Conservation (phyloP, 2,329 filamentous ascomycete species). For the Trichothecium roseum region DNA sequence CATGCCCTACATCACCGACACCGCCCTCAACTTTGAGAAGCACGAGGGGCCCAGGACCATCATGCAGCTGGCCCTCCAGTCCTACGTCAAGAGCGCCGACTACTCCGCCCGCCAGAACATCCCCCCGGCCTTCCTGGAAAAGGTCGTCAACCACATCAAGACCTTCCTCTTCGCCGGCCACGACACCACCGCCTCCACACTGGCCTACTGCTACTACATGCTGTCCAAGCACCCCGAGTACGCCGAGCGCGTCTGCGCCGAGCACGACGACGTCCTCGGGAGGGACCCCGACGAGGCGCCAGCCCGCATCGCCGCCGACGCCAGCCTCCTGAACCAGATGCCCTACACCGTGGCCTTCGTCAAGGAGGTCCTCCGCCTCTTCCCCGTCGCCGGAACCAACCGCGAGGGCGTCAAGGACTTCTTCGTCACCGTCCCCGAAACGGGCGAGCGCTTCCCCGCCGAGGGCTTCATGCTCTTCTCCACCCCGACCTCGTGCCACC, state of each 20-base stretch:
- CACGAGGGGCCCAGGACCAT: conserved; percentile 3
- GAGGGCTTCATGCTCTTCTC: conserved; percentile 6
- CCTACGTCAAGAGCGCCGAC: conserved; percentile 1
- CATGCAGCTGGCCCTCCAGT: neutral
- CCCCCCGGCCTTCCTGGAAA: conserved; percentile 1
- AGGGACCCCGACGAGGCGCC: conserved; percentile 23
- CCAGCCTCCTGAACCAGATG: conserved; percentile 36
- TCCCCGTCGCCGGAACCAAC: conserved; percentile 33
- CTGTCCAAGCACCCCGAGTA: conserved; percentile 21
- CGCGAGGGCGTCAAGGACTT: conserved; percentile 22
- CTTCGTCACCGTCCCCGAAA: conserved; percentile 28
- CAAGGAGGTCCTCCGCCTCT: conserved; percentile 42
- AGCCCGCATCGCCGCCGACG: conserved; percentile 26
- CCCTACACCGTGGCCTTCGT: conserved; percentile 40
- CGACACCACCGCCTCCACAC: conserved; percentile 31
- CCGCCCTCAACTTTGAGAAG: conserved; percentile 1
- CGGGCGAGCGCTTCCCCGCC: conserved; percentile 27
- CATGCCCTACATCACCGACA: conserved; percentile 1
- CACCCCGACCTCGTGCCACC: conserved; percentile 12
- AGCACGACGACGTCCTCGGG: conserved; percentile 33
- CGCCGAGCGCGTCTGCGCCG: conserved; percentile 17
- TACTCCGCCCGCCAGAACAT: conserved; percentile 1
- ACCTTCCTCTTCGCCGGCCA: conserved; percentile 30
- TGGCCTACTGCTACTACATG: conserved; percentile 24
- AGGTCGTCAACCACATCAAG: conserved; percentile 2